Evolutionary conservation across 805 yeast species (phyloP).

Genomic region (Zygoascus flipseniorum): DNA sequence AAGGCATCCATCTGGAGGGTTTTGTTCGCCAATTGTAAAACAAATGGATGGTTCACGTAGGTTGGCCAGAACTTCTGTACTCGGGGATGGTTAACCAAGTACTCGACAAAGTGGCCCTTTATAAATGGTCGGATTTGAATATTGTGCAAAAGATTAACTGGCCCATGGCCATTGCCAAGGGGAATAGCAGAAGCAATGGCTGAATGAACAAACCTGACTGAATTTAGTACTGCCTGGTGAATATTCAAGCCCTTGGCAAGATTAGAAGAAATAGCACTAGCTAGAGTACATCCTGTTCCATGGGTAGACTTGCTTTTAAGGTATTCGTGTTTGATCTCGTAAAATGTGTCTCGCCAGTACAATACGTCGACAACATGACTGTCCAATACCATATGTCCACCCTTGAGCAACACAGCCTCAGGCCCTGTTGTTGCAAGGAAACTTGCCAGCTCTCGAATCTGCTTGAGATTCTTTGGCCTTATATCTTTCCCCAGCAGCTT

Average conservation of each 20-base stretch:
- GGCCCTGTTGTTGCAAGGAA: slow-evolving; percentile 34
- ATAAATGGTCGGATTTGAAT: slow-evolving; percentile 26
- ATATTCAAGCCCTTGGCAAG: slow-evolving; percentile 48
- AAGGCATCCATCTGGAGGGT: slow-evolving; percentile 43
- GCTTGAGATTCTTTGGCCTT: slow-evolving; percentile 26
- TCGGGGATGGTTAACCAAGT: slow-evolving; percentile 46
- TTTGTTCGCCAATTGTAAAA: slow-evolving; percentile 43
- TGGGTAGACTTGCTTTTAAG: slow-evolving; percentile 53
- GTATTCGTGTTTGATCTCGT: slow-evolving; percentile 41
- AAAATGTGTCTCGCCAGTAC: slow-evolving; percentile 33
- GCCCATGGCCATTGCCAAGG: slow-evolving; percentile 50
- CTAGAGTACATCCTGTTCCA: slow-evolving; percentile 87
- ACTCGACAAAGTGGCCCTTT: slow-evolving; percentile 38
- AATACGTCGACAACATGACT: slow-evolving; percentile 20
- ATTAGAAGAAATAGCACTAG: slow-evolving; percentile 72
- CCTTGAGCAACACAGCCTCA: slow-evolving; percentile 58
- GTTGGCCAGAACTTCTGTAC: slow-evolving; percentile 48
- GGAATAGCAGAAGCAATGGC: slow-evolving; percentile 50
- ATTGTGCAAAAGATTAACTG: slow-evolving; percentile 57
- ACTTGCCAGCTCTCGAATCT: slow-evolving; percentile 33
- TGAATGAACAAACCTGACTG: slow-evolving; percentile 57
- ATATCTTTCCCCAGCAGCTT: slow-evolving; percentile 9
- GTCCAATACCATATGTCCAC: slow-evolving; percentile 56
- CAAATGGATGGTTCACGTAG: slow-evolving; percentile 57
- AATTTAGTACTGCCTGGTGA: slow-evolving; percentile 42